Evolutionary conservation across 2,329 filamentous ascomycete genomes (phyloP).

Genomic region (Hypoxylon sp.): DNA sequence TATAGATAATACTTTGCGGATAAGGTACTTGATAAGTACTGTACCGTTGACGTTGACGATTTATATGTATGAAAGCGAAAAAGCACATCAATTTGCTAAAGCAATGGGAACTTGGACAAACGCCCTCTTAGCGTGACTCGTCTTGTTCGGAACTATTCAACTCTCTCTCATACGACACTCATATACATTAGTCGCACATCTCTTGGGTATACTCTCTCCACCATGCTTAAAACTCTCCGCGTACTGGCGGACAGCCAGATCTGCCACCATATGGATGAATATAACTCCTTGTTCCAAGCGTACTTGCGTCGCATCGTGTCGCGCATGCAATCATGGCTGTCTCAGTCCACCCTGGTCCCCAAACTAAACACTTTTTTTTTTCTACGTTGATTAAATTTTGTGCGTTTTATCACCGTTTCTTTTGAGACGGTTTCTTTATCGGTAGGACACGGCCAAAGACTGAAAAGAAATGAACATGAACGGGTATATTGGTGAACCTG

Average conservation of each 20-base stretch:
- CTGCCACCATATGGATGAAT: slow-evolving; percentile 40
- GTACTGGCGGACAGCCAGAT: slow-evolving; percentile 30
- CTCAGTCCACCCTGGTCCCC: slow-evolving; percentile 25
- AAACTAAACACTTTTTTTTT: slow-evolving; percentile 29
- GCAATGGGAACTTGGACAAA: slow-evolving; percentile 4
- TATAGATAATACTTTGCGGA: slow-evolving; percentile 20
- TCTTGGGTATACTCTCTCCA: slow-evolving; percentile 52
- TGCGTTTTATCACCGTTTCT: slow-evolving; percentile 34
- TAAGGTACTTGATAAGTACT: slow-evolving; percentile 1
- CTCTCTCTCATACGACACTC: slow-evolving; percentile 52
- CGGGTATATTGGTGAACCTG: slow-evolving; percentile 52
- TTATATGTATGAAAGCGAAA: neutral
- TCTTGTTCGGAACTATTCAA: slow-evolving; percentile 44
- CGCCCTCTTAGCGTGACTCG: slow-evolving; percentile 16
- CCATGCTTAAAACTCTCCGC: slow-evolving; percentile 43
- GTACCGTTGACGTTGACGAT: neutral
- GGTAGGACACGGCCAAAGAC: slow-evolving; percentile 42
- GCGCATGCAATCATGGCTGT: slow-evolving; percentile 42
- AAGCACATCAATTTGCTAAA: neutral
- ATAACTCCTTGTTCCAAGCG: slow-evolving; percentile 31
- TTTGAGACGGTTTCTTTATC: slow-evolving; percentile 24
- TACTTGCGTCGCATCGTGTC: slow-evolving; percentile 41
- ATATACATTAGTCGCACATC: slow-evolving; percentile 53
- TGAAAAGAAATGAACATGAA: slow-evolving; percentile 49
- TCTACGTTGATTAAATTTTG: slow-evolving; percentile 44